Base-by-base conservation (phyloP, 495 filamentous ascomycete genomes). In the Aspergillus conjunctus region DNA sequence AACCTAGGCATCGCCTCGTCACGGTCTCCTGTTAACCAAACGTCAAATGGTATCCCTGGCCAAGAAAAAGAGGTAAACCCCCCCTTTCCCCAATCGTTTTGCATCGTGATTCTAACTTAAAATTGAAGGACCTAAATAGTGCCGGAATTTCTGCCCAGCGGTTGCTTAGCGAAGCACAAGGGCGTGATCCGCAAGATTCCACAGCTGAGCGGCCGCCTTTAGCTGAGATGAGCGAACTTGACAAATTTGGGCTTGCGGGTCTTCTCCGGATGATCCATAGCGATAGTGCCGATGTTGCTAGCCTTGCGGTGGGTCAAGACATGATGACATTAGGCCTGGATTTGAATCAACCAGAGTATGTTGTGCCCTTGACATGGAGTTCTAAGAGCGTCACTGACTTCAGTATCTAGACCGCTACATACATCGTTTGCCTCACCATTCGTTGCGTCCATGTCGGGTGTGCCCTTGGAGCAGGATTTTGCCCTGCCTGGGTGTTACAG, bases 231-330 rank as follows among this genome's bases (percentile, higher is more conserved):
- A 84, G 83, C 43, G 85, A 90, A 37, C 79, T 86, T 15, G 92
- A 97, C 68, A 87, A 84, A 57, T 96, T 87, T 72, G 92, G 92
- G 26, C 75, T 97, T 18, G 86, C 88, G 53, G 92, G 92, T 0
- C 77, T 95, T 37, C 80, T 92, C 26, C 83, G 85, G 33, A 85
- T 91, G 78, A 90, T 94, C 76, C 89, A 87, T 68, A 87, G 87
- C 68, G 86, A 88, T 48, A 91, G 85, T 68, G 85, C 87, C 12
- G 90, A 93, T 73, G 86, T 92, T 64, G 85, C 86, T 26, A 82
- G 84, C 56, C 80, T 95, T 49, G 85, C 91, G 20, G 81, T 86
- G 50, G 92, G 92, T 14, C 85, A 93, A 65, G 91, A 96, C 69
- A 80, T 95, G 22, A 88, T 83, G 56, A 79, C 80, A 11, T 77